Evolutionary conservation across 1,139 yeast species (phyloP), one percentile per base, ranked within the genome.

Genomic region (Taphrina sp.): DNA sequence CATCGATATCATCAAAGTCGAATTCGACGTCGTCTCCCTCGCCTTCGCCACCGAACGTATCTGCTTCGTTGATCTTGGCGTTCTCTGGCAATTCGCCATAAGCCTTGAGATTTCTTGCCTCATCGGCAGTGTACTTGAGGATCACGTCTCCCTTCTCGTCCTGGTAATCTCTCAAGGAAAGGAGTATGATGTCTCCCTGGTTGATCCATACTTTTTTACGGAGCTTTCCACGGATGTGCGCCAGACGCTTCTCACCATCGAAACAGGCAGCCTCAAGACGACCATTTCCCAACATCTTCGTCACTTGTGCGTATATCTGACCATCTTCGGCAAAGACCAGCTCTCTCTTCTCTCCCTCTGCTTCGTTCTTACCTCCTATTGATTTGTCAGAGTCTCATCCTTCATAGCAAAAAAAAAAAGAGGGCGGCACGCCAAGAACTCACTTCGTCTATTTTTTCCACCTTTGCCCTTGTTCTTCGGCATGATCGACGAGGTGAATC

Each of bases 151-250:
- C 94, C 72, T 86, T 95, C 63, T 88, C 96, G 69, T 92, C 97
- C 74, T 94, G 96, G 82, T 92, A 94, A 69, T 94, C 99, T 79
- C 99, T 88, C 68, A 94, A 80, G 4, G 96, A 89, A 47, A 92
- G 92, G 68, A 94, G 77, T 64, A 94, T 89, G 66, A 94, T 94
- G 70, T 94, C 99, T 74, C 98, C 98, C 74, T 89, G 97, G 44
- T 88, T 86, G 88, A 94, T 90, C 99, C 99, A 94, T 61, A 62
- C 64, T 81, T 92, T 92, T 83, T 94, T 94, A 80, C 99, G 86
- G 76, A 94, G 81, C 72, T 94, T 94, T 65, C 99, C 99, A 78
- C 99, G 86, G 68, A 94, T 94, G 70, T 92, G 98, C 17, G 95
- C 97, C 81, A 88, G 80, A 76, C 99, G 83, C 70, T 83, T 88